These are phyloP conservation scores for Calonectria naviculata DNA, from an alignment of 2,329 filamentous ascomycete genomes.

Conservation along the genomic window DNA sequence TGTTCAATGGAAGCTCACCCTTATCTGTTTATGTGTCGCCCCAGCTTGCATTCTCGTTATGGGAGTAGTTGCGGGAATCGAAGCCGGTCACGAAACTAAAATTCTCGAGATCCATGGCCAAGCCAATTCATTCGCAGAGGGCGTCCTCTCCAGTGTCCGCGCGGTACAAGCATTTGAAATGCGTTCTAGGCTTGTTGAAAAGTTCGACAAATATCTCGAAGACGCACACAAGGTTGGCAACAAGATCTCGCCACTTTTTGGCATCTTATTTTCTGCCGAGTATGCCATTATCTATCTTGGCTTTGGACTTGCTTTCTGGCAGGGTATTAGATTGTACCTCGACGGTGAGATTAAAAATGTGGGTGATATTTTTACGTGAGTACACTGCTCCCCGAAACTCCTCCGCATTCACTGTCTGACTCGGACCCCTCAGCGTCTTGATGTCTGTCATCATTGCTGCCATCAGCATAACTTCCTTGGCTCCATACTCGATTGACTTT, in stretches of 20 bases:
- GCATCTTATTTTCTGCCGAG: slow-evolving; percentile 51
- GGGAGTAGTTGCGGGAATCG: slow-evolving; percentile 44
- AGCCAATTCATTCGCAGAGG: slow-evolving; percentile 50
- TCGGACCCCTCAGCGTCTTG: slow-evolving; percentile 43
- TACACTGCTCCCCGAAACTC: background rate
- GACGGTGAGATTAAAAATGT: slow-evolving; percentile 49
- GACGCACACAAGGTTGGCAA: slow-evolving; percentile 49
- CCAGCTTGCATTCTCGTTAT: slow-evolving; percentile 46
- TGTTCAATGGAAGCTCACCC: slow-evolving; percentile 56
- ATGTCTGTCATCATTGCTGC: slow-evolving; percentile 52
- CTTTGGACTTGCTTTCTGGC: slow-evolving; percentile 58
- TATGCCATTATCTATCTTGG: slow-evolving; percentile 56
- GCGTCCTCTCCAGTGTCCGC: slow-evolving; percentile 49
- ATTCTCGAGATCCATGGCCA: slow-evolving; percentile 49
- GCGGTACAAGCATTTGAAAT: slow-evolving; percentile 58
- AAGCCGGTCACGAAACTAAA: slow-evolving; percentile 44
- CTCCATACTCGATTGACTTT: slow-evolving; percentile 52
- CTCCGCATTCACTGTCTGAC: background rate
- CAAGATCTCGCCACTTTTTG: slow-evolving; percentile 52
- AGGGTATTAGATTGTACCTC: slow-evolving; percentile 52
- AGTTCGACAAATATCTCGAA: slow-evolving; percentile 51
- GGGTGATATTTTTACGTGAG: slow-evolving; percentile 53
- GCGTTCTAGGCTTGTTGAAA: slow-evolving; percentile 48
- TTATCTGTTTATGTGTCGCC: slow-evolving; percentile 51
- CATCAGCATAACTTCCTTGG: slow-evolving; percentile 48